Evolutionary conservation across 129 eudicot genomes (phyloP).

Genomic region (Sambucus nigra): DNA sequence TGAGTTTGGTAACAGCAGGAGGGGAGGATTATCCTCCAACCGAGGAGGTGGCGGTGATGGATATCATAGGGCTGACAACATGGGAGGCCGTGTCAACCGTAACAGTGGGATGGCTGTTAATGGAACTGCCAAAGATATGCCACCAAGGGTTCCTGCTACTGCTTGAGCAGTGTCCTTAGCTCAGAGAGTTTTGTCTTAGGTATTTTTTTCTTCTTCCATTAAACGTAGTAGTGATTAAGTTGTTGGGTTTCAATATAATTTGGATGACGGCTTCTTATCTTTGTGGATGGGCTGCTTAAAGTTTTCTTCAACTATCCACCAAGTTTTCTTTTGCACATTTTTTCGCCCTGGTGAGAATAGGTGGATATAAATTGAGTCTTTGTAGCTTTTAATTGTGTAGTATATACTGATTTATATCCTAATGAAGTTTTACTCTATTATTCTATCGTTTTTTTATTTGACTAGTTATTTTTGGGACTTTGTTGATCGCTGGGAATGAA

Average conservation of each 20-base stretch:
- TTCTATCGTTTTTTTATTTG: neutral
- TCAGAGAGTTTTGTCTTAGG: neutral
- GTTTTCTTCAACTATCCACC: neutral
- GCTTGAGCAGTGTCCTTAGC: slow-evolving; percentile 32
- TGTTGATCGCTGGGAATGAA: too few relatives aligned
- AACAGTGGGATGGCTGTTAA: slow-evolving; percentile 31
- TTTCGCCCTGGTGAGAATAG: slow-evolving; percentile 14
- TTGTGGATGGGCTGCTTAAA: slow-evolving; percentile 5
- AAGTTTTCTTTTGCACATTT: neutral
- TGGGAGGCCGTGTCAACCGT: slow-evolving; percentile 35
- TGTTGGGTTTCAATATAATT: slow-evolving; percentile 2
- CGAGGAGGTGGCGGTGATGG: slow-evolving; percentile 12
- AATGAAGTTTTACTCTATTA: too few relatives aligned
- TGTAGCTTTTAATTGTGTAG: neutral
- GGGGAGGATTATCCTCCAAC: slow-evolving; percentile 17
- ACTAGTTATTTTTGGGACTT: too few relatives aligned
- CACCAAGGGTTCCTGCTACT: slow-evolving; percentile 60
- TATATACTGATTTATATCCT: too few relatives aligned
- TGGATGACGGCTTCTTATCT: slow-evolving; percentile 11
- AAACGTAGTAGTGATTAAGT: slow-evolving; percentile 7
- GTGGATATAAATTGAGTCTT: slow-evolving; percentile 2
- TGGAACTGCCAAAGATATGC: slow-evolving; percentile 37
- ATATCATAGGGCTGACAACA: slow-evolving; percentile 41
- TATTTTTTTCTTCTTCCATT: neutral
- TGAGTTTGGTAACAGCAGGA: slow-evolving; percentile 42